Evolutionary conservation across 1,139 yeast species (phyloP).

Genomic region (Saccharomyces hybrid): DNA sequence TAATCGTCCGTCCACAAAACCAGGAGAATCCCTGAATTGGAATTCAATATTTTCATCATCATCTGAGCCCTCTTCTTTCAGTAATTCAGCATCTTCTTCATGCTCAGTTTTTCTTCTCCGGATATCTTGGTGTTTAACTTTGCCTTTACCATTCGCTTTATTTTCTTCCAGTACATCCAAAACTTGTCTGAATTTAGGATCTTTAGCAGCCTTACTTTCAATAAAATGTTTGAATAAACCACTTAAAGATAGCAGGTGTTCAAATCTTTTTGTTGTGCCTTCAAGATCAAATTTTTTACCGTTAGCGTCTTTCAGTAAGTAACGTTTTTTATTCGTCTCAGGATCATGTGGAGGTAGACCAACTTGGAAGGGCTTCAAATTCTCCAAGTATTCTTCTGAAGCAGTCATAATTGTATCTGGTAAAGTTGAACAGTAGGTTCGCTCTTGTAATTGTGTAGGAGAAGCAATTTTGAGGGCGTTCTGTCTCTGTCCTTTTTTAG

Average conservation of each 20-base stretch:
- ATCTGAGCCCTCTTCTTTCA: conserved; percentile 66
- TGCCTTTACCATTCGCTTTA: conserved; percentile 22
- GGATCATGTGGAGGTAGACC: conserved; percentile 20
- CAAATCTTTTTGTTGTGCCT: conserved; percentile 74
- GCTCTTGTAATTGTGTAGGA: neutral
- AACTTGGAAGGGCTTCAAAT: conserved; percentile 25
- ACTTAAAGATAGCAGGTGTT: conserved; percentile 73
- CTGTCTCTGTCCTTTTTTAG: neutral
- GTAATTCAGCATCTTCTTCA: conserved; percentile 85
- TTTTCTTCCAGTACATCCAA: conserved; percentile 46
- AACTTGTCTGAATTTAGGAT: conserved; percentile 53
- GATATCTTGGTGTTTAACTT: conserved; percentile 26
- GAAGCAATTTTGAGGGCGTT: neutral
- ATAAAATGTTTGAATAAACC: conserved; percentile 85
- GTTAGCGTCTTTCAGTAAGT: conserved; percentile 44
- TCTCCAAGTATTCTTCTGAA: conserved; percentile 25
- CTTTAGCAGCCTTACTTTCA: conserved; percentile 70
- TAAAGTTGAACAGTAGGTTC: neutral
- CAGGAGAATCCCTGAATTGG: conserved; percentile 46
- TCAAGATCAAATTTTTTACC: conserved; percentile 47
- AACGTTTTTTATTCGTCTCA: conserved; percentile 35
- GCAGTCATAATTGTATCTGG: conserved; percentile 10
- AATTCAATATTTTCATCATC: conserved; percentile 31
- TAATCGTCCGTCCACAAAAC: conserved; percentile 57
- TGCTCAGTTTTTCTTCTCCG: conserved; percentile 67